Base-by-base conservation (phyloP, 768 basidiomycete genomes). In the Kwoniella mangroviensis region DNA sequence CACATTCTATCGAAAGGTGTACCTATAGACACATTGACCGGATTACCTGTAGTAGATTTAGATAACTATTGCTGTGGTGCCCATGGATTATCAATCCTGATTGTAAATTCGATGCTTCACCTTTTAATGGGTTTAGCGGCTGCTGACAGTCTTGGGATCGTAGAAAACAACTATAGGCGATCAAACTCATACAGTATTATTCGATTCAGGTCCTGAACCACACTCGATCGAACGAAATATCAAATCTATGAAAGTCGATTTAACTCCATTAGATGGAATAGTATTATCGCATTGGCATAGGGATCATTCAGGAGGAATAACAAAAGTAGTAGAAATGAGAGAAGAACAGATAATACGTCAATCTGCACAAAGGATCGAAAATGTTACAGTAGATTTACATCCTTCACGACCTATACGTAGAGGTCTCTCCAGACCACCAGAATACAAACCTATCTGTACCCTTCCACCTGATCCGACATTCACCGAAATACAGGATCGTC, bases 121-220 rank as follows among this genome's bases (percentile, higher is more conserved):
- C 19, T 49, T 12, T 15, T 17, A 15, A 49, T 49, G 13, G 12
- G 2, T 13, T 19, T 19, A 76, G n/a, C 4, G 40, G 10, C 34
- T 24, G 42, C 53, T 34, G 34, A 40, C 22, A 34, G 43, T 19
- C 54, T 13, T 52, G 49, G 43, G 45, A 13, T 17, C 89, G 89
- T 87, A 90, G 85, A 91, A 89, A 2, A 85, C 87, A 68, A 81
- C 86, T 12, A 75, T 85, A 24, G 88, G 84, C 22, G 80, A 85
- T 52, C 65, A 81, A 67, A 76, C 85, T 3, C 87, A 88, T 64
- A 83, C 86, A n/a, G 89, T 88, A 17, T 86, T 94, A 43, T 92
- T 94, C 78, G 93, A 94, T 83, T 90, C 91, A 17, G 93, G 93
- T 0, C 93, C 92, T 10, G 92, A 94, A 77, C 87, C 88, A 17